A percentile compares a stretch with the other conserved stretches of the same genome.
These are phyloP conservation scores for Erodium maritimum DNA, from an alignment of 345 rosid species.

Conservation along the genomic window DNA sequence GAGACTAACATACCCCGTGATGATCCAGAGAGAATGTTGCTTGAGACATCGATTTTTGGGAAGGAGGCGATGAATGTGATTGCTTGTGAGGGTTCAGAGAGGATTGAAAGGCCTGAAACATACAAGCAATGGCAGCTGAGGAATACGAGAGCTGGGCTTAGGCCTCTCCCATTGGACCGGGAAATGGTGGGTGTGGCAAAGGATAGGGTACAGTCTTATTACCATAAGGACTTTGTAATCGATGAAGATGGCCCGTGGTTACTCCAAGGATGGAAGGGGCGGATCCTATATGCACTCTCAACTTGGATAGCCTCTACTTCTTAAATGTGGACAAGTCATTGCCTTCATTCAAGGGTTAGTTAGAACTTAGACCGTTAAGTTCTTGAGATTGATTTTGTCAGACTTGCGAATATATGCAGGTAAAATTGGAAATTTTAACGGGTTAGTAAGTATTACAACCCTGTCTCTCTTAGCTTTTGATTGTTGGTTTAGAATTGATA, in stretches of 20 bases:
- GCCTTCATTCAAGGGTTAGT: too few relatives aligned
- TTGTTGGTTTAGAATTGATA: too few relatives aligned
- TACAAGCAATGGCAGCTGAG: slow-evolving; percentile 46
- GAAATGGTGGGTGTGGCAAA: slow-evolving; percentile 27
- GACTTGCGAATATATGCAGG: too few relatives aligned
- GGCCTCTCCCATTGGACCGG: slow-evolving; percentile 26
- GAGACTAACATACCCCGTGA: slow-evolving; percentile 36
- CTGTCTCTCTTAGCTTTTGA: too few relatives aligned
- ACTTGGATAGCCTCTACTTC: slow-evolving; percentile 26
- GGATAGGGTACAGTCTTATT: slow-evolving; percentile 21
- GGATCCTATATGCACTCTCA: slow-evolving; percentile 30
- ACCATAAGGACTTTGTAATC: slow-evolving; percentile 41
- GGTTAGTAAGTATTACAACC: too few relatives aligned
- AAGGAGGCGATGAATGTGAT: slow-evolving; percentile 37
- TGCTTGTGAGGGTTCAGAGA: slow-evolving; percentile 44
- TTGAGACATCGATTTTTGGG: slow-evolving; percentile 37
- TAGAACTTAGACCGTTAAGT: too few relatives aligned
- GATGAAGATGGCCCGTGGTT: slow-evolving; percentile 36
- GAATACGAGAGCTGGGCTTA: slow-evolving; percentile 31
- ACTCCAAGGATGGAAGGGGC: slow-evolving; percentile 54
- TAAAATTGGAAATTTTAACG: too few relatives aligned
- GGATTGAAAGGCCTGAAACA: slow-evolving; percentile 46
- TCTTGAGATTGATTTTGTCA: too few relatives aligned
- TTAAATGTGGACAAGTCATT: too few relatives aligned
- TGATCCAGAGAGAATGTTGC: slow-evolving; percentile 33